Evolutionary conservation across 192 early-diverging fungal species (phyloP).

Genomic region (Linnemannia elongata): DNA sequence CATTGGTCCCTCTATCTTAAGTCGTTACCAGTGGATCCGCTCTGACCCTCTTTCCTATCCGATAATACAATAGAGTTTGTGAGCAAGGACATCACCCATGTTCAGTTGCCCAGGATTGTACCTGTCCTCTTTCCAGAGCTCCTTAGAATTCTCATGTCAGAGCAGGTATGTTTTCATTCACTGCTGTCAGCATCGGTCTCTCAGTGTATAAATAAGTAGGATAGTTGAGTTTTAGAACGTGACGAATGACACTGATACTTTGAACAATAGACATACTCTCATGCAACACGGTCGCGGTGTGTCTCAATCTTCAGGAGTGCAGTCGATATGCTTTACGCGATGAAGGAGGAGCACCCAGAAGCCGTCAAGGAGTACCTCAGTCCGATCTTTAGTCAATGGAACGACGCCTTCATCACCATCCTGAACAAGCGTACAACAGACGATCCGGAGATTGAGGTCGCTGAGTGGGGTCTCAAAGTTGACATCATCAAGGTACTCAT

Average conservation of each 20-base stretch:
- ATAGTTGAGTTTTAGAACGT: background rate
- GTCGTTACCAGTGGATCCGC: background rate
- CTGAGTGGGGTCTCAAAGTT: slow-evolving; percentile 73
- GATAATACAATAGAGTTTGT: slow-evolving; percentile 77
- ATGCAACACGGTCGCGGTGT: slow-evolving; percentile 77
- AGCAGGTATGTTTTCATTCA: slow-evolving; percentile 38
- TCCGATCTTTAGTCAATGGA: slow-evolving; percentile 86
- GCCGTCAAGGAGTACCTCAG: slow-evolving; percentile 74
- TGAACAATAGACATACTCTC: slow-evolving; percentile 66
- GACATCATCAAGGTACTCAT: slow-evolving; percentile 74
- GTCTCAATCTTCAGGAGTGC: slow-evolving; percentile 87
- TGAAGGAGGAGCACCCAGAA: slow-evolving; percentile 80
- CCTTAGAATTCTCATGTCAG: slow-evolving; percentile 72
- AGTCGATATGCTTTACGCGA: slow-evolving; percentile 82
- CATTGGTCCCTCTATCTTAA: background rate
- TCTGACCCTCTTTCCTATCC: background rate
- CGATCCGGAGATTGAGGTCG: slow-evolving; percentile 59
- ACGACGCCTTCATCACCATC: slow-evolving; percentile 71
- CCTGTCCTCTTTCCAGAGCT: slow-evolving; percentile 87
- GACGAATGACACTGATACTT: background rate
- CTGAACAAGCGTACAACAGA: slow-evolving; percentile 66
- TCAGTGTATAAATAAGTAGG: background rate
- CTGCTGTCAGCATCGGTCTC: background rate
- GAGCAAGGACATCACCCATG: slow-evolving; percentile 84
- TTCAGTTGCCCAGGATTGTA: slow-evolving; percentile 84